Evolutionary conservation across 306 rosid species (phyloP), one percentile per base, ranked within the genome.

Genomic region (Cucumis hystrix): DNA sequence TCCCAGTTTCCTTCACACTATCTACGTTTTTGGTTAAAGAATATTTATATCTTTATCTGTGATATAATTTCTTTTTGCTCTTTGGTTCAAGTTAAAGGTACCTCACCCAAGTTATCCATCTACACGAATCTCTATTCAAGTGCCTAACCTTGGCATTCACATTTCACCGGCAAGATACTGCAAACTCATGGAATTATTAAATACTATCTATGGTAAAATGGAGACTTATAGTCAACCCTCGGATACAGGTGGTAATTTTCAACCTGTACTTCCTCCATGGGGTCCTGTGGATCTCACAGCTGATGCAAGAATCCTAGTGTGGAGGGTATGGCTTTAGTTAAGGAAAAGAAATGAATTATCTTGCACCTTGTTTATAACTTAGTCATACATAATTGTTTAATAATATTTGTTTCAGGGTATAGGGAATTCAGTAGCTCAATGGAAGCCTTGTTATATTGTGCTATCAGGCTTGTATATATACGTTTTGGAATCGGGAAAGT

Each of bases 31-130:
- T 33, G 57, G 23, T 70, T 45, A 6, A 45, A 49, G 21, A 49
- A 72, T 10, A 14, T 49, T 4, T 23, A 49, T 21, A 2, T 43
- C 8, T 69, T 69, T 13, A 15, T 70, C 18, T 70, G 18, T 47
- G 51, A 70, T 51, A 59, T 70, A 23, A 45, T 45, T 71, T 15
- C 11, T 51, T 47, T 70, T 72, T 68, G 28, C 79, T 60, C 75
- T 58, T 69, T 77, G 75, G 47, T 55, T 80, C 73, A 81, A 95
- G 99, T 91, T 95, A 78, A 92, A 89, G 87, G 92, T 95, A 79
- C 97, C 97, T 63, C 97, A 95, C 82, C 99, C 99, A 59, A 88
- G 86, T 79, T 92, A 88, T 66, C 99, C 99, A 3, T 89, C 97
- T 62, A 95, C 97, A 61, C 88, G 92, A 79, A 55, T 92, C 62